These are phyloP conservation scores for Diplodia intermedia DNA, from an alignment of 2,329 filamentous ascomycete species.

Conservation along the genomic window DNA sequence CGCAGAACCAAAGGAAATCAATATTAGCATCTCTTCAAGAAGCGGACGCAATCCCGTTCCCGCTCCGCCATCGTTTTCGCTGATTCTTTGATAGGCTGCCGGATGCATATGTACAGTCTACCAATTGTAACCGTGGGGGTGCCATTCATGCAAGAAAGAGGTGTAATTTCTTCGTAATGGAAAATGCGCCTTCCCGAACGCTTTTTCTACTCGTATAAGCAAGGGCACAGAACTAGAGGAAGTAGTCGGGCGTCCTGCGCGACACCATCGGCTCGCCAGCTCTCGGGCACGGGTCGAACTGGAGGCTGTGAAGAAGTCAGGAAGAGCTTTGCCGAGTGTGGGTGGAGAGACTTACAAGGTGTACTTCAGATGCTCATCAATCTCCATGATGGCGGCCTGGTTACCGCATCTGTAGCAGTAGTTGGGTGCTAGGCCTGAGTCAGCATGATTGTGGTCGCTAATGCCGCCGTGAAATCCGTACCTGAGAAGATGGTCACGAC, in stretches of 20 bases:
- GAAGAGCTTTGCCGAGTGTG: not conserved
- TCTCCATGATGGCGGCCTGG: constrained; percentile 99
- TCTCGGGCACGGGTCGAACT: constrained; percentile 98
- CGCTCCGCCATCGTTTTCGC: constrained; percentile 25
- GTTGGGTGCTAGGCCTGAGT: constrained; percentile 56
- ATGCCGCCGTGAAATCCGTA: constrained; percentile 30
- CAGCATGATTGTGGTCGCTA: constrained; percentile 36
- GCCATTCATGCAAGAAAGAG: constrained; percentile 28
- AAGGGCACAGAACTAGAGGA: constrained; percentile 69
- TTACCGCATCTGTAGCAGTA: constrained; percentile 99
- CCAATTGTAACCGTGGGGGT: constrained; percentile 25
- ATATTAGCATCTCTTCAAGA: constrained; percentile 25
- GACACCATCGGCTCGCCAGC: constrained; percentile 99
- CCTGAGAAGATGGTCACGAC: constrained; percentile 98
- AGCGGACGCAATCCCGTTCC: constrained; percentile 24
- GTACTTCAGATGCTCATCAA: constrained; percentile 98
- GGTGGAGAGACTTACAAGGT: constrained; percentile 79
- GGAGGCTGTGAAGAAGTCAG: constrained; percentile 68
- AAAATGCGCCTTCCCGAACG: constrained; percentile 26
- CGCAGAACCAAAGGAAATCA: constrained; percentile 7
- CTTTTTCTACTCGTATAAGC: constrained; percentile 29
- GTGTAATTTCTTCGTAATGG: constrained; percentile 27
- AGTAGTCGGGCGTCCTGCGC: constrained; percentile 93
- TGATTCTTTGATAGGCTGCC: constrained; percentile 34
- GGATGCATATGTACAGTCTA: constrained; percentile 38